These are phyloP conservation scores for Penicillium nordicum DNA, from an alignment of 2,329 filamentous ascomycete genomes.

Conservation along the genomic window DNA sequence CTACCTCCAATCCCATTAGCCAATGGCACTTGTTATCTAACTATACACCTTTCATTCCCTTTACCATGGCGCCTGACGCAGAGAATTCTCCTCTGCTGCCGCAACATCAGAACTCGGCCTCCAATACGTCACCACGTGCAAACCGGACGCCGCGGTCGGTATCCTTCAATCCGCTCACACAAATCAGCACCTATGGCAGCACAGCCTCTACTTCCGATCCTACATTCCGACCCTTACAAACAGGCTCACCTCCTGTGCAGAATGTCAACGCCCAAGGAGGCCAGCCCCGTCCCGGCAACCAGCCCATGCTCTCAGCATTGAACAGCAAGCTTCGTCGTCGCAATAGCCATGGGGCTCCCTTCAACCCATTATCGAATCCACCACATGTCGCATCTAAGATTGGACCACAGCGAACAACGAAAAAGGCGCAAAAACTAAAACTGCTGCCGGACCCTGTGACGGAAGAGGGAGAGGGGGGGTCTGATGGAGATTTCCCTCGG, in stretches of 20 bases:
- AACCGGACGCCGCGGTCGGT: conserved; percentile 43
- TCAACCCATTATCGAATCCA: conserved; percentile 41
- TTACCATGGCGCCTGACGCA: conserved; percentile 35
- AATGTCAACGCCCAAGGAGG: conserved; percentile 26
- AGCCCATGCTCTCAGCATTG: conserved; percentile 70
- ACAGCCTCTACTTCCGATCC: conserved; percentile 39
- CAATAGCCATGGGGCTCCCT: conserved; percentile 71
- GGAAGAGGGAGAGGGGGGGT: conserved; percentile 67
- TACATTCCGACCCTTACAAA: conserved; percentile 41
- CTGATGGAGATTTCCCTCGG: conserved; percentile 84
- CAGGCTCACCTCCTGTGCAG: conserved; percentile 37
- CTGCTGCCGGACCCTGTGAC: conserved; percentile 88
- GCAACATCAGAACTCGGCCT: conserved; percentile 29
- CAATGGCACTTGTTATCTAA: conserved; percentile 16
- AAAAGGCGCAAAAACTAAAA: conserved; percentile 95
- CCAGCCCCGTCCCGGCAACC: conserved; percentile 34
- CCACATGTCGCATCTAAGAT: conserved; percentile 63
- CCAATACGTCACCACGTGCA: conserved; percentile 39
- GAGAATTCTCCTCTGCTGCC: conserved; percentile 45
- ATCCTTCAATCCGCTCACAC: conserved; percentile 48
- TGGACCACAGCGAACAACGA: conserved; percentile 89
- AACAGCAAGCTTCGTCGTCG: conserved; percentile 84
- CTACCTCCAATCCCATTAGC: conserved; percentile 9
- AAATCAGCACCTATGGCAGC: conserved; percentile 44
- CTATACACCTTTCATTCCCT: conserved; percentile 1